These are phyloP conservation scores for Eimeria brunetti DNA, from an alignment of 169 alveolate genomes.

Conservation along the genomic window DNA sequence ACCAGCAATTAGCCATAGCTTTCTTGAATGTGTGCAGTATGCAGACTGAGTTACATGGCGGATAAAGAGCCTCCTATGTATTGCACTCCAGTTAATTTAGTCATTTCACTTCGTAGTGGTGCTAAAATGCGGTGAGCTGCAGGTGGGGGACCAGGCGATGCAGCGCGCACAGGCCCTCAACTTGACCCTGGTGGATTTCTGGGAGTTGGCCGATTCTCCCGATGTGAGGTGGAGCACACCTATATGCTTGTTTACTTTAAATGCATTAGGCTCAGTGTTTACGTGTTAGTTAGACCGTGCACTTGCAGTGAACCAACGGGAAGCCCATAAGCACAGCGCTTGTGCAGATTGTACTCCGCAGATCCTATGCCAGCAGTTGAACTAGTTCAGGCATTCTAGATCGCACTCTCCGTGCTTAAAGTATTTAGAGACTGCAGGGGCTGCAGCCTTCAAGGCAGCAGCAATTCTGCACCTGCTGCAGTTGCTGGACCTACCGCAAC, in stretches of 20 bases:
- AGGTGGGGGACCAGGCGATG: slow-evolving; percentile 47
- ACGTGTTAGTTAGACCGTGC: neutral
- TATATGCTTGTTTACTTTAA: neutral
- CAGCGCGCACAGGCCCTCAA: slow-evolving; percentile 37
- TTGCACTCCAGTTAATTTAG: neutral
- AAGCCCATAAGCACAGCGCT: neutral
- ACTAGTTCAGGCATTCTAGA: neutral
- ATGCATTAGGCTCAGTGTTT: neutral
- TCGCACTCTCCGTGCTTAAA: neutral
- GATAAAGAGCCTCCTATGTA: neutral
- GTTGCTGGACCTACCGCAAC: neutral
- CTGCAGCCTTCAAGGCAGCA: neutral
- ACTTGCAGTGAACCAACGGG: neutral
- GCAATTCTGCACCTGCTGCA: neutral
- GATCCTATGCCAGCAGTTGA: too few species aligned
- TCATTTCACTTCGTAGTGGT: neutral
- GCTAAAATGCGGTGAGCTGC: neutral
- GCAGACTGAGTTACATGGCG: neutral
- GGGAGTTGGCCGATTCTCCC: slow-evolving; percentile 34
- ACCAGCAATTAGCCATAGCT: neutral
- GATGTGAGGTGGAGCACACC: neutral
- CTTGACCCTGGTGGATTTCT: slow-evolving; percentile 44
- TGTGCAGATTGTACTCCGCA: neutral
- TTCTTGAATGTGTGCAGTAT: neutral
- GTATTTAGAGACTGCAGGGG: neutral